Conservation (phyloP, 1,284 basidiomycete species). For the Fomitiporia mediterranea region DNA sequence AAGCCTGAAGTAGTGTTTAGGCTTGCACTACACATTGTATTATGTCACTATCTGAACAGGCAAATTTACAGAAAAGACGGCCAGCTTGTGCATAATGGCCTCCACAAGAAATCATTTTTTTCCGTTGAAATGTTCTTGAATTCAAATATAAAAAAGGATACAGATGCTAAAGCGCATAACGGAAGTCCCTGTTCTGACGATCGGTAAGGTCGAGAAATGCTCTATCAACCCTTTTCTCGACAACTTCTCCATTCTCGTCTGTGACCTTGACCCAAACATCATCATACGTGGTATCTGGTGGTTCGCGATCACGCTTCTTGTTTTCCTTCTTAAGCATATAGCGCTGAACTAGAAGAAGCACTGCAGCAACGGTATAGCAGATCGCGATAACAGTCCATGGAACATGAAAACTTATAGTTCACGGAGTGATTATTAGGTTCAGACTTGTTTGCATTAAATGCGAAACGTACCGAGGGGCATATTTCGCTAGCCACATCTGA, state of each 20-base stretch:
- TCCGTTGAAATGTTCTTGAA: too few species aligned
- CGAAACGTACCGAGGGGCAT: background rate
- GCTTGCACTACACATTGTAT: too few species aligned
- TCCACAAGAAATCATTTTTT: too few species aligned
- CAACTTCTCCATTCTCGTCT: slow-evolving; percentile 42
- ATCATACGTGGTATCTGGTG: slow-evolving; percentile 51
- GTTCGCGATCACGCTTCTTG: slow-evolving; percentile 52
- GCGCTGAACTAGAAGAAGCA: slow-evolving; percentile 48
- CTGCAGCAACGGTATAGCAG: slow-evolving; percentile 46
- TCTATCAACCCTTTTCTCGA: slow-evolving; percentile 57
- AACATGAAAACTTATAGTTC: slow-evolving; percentile 57
- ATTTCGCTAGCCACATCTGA: slow-evolving; percentile 64
- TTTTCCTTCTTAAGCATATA: slow-evolving; percentile 58
- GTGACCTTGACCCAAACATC: slow-evolving; percentile 57
- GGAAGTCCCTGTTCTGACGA: slow-evolving; percentile 56
- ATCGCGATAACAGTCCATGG: slow-evolving; percentile 63
- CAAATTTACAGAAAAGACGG: too few species aligned
- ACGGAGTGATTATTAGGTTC: background rate
- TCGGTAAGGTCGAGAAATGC: slow-evolving; percentile 69
- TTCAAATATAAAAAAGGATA: too few species aligned
- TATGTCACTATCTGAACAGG: too few species aligned
- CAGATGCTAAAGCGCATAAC: slow-evolving; percentile 55
- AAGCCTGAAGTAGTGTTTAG: too few species aligned
- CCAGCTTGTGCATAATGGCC: too few species aligned
- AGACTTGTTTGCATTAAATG: background rate